Conservation (phyloP, 805 yeast species). For the Lipomyces japonicus region DNA sequence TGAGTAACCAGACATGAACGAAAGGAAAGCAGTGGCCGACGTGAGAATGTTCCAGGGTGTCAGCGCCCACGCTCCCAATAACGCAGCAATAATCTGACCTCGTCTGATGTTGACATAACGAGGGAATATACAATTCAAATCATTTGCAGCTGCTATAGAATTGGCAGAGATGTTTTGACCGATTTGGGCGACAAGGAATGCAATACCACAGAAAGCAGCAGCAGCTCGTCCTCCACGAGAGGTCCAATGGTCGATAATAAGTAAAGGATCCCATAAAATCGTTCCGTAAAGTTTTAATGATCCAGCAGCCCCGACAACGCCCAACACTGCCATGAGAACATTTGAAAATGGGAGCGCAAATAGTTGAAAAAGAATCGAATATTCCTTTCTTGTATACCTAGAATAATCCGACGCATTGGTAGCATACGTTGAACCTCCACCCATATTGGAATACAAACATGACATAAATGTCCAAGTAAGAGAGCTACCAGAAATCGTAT, state of each 20-base stretch:
- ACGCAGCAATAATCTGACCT: conserved; percentile 44
- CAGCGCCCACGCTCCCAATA: conserved; percentile 37
- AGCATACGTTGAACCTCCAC: conserved; percentile 11
- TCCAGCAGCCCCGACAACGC: conserved; percentile 16
- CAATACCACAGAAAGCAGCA: conserved; percentile 14
- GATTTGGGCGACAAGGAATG: conserved; percentile 64
- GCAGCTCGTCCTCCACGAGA: conserved; percentile 24
- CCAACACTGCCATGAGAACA: conserved; percentile 10
- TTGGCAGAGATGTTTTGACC: conserved; percentile 63
- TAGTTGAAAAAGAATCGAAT: conserved; percentile 4
- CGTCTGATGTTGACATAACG: conserved; percentile 59
- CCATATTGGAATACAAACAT: conserved; percentile 9
- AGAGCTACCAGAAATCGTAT: conserved; percentile 3
- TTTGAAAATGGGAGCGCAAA: conserved; percentile 12
- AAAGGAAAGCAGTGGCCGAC: conserved; percentile 39
- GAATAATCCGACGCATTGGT: conserved; percentile 28
- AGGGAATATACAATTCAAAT: conserved; percentile 39
- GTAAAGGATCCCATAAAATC: conserved; percentile 19
- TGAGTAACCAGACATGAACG: conserved; percentile 39
- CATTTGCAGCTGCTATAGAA: conserved; percentile 43
- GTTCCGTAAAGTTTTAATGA: conserved; percentile 12
- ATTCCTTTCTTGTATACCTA: conserved; percentile 44
- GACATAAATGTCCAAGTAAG: conserved; percentile 12
- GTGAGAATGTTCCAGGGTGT: conserved; percentile 44
- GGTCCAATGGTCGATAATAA: conserved; percentile 12